Percentiles rank a stretch among this genome's conserved stretches.
Evolutionary conservation across 345 rosid species (phyloP).

Genomic region (Gossypium rotundifolium): DNA sequence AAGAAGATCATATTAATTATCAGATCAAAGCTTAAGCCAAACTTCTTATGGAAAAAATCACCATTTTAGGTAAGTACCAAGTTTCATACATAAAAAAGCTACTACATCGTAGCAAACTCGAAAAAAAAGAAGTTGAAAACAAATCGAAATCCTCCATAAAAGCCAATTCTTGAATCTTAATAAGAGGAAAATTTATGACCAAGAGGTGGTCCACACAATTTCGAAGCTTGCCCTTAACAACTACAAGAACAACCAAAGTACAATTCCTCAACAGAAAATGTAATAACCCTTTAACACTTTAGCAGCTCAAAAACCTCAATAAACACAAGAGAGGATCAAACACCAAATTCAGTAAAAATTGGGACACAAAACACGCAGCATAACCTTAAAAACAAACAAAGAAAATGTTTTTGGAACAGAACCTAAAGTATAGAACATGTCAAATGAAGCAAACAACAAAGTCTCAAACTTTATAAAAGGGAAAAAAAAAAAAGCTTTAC

Average conservation of each 20-base stretch:
- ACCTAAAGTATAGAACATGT: neutral
- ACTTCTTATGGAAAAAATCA: neutral
- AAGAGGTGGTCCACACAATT: neutral
- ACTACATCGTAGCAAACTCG: neutral
- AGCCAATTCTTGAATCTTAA: neutral
- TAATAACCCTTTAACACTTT: neutral
- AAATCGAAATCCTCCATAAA: slow-evolving; percentile 10
- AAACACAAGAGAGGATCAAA: neutral
- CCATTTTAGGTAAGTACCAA: neutral
- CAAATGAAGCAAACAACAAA: neutral
- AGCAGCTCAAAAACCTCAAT: neutral
- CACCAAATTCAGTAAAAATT: neutral
- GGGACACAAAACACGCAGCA: neutral
- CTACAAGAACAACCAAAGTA: slow-evolving; percentile 1
- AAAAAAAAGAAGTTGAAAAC: neutral
- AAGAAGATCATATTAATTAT: neutral
- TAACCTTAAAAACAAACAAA: slow-evolving; percentile 2
- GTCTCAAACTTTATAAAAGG: neutral
- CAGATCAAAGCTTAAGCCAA: neutral
- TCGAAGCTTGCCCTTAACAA: neutral
- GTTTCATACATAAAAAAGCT: neutral
- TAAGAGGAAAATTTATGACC: neutral
- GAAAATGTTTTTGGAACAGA: neutral
- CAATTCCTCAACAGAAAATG: neutral
- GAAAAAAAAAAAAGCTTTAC: neutral